Percentiles rank a stretch among this genome's conserved stretches.
These are phyloP conservation scores for Kodamaea neixiangensis DNA, from an alignment of 805 yeast species.

Conservation along the genomic window DNA sequence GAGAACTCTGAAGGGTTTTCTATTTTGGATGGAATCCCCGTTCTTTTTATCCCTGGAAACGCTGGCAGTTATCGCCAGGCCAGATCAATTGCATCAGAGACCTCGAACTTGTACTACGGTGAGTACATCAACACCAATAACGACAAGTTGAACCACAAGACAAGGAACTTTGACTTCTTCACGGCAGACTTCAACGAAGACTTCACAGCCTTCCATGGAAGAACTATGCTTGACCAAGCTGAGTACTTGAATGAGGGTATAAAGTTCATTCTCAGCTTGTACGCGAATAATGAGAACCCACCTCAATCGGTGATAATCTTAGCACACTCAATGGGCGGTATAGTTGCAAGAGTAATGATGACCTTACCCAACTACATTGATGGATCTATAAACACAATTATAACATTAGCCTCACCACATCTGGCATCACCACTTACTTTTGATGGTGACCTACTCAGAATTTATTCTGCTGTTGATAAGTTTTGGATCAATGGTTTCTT, in stretches of 20 bases:
- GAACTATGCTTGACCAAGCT: slow-evolving; percentile 91
- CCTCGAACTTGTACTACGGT: slow-evolving; percentile 56
- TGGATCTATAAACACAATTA: slow-evolving; percentile 75
- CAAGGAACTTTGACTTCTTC: slow-evolving; percentile 72
- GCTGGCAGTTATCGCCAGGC: slow-evolving; percentile 94
- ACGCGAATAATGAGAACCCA: slow-evolving; percentile 41
- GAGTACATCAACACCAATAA: slow-evolving; percentile 16
- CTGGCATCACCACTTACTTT: slow-evolving; percentile 90
- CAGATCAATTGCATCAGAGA: slow-evolving; percentile 86
- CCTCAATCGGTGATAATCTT: slow-evolving; percentile 76
- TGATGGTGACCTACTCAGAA: slow-evolving; percentile 79
- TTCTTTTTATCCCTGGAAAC: slow-evolving; percentile 93
- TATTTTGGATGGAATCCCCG: slow-evolving; percentile 72
- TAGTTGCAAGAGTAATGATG: slow-evolving; percentile 84
- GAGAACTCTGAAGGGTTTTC: slow-evolving; percentile 28
- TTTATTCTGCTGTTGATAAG: slow-evolving; percentile 71
- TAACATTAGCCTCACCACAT: slow-evolving; percentile 91
- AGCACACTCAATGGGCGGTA: slow-evolving; percentile 98
- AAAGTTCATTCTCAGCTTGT: slow-evolving; percentile 68
- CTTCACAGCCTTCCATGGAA: slow-evolving; percentile 93
- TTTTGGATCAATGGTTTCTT: slow-evolving; percentile 74
- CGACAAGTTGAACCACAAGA: slow-evolving; percentile 20
- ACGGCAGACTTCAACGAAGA: slow-evolving; percentile 95
- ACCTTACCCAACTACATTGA: slow-evolving; percentile 74
- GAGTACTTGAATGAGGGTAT: slow-evolving; percentile 90